These are phyloP conservation scores for Pythium phragmitis DNA, from an alignment of 352 stramenopile species.

Conservation along the genomic window DNA sequence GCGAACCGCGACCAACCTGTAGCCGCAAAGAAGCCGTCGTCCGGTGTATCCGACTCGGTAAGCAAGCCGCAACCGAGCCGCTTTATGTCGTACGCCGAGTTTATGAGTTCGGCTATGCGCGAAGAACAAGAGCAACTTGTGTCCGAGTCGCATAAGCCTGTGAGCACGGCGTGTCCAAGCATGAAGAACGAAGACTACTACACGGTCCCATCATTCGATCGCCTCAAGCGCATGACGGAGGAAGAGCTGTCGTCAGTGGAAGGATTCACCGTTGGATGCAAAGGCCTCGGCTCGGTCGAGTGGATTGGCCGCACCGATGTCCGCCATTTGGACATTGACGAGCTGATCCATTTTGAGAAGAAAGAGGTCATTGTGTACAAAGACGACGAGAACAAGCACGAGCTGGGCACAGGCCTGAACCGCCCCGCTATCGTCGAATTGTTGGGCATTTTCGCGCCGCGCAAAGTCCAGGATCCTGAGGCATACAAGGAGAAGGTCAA, in stretches of 20 bases:
- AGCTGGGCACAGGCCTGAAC: constrained; percentile 71
- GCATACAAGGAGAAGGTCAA: constrained; percentile 80
- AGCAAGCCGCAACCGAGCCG: constrained; percentile 29
- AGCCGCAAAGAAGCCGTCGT: constrained; percentile 5
- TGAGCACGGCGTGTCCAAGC: constrained; percentile 50
- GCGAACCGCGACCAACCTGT: background rate
- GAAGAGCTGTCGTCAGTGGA: constrained; percentile 67
- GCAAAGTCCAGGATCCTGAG: constrained; percentile 52
- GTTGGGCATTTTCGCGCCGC: constrained; percentile 70
- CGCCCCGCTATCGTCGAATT: constrained; percentile 79
- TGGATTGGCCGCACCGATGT: constrained; percentile 84
- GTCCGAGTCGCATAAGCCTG: constrained; percentile 29
- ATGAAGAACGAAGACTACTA: constrained; percentile 82
- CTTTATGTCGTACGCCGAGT: constrained; percentile 84
- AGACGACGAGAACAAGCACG: constrained; percentile 80
- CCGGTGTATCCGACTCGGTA: constrained; percentile 1
- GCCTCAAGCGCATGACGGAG: constrained; percentile 71
- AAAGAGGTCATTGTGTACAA: constrained; percentile 88
- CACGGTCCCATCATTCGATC: constrained; percentile 68
- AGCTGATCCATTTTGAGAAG: constrained; percentile 78
- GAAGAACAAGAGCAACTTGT: constrained; percentile 37
- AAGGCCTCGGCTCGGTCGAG: constrained; percentile 72
- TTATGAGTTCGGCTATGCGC: constrained; percentile 60
- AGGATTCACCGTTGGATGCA: constrained; percentile 77
- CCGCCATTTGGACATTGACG: constrained; percentile 74